Evolutionary conservation across 345 rosid genomes (phyloP).

Genomic region (Gynandropsis gynandra): DNA sequence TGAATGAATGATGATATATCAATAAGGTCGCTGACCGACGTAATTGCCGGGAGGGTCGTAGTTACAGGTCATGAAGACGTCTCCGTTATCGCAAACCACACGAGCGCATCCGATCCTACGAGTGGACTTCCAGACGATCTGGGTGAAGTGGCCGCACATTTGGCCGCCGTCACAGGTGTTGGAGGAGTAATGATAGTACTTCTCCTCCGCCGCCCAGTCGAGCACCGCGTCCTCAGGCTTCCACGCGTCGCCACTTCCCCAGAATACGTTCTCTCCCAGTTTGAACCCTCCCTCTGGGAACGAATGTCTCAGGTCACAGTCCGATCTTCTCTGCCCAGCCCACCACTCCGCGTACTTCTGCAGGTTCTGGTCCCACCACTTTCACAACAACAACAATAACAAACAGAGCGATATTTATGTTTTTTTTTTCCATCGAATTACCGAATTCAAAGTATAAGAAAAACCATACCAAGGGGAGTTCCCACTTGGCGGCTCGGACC

Average conservation of each 20-base stretch:
- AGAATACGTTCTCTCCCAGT: constrained; percentile 73
- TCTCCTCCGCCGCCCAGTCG: constrained; percentile 72
- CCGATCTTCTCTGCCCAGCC: constrained; percentile 59
- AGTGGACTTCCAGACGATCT: constrained; percentile 69
- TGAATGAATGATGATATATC: no score
- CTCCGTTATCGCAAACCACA: constrained; percentile 62
- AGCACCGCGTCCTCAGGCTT: constrained; percentile 54
- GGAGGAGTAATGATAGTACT: constrained; percentile 45
- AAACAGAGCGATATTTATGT: no score
- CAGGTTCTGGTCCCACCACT: constrained; percentile 57
- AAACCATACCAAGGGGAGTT: constrained; percentile 48
- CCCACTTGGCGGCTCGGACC: constrained; percentile 56
- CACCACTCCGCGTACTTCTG: constrained; percentile 68
- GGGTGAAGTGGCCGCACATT: constrained; percentile 86
- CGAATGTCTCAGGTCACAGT: constrained; percentile 62
- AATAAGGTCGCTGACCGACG: constrained; percentile 69
- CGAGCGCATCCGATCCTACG: constrained; percentile 70
- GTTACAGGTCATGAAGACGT: constrained; percentile 87
- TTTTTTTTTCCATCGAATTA: no score
- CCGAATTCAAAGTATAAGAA: no score
- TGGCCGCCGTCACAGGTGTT: constrained; percentile 54
- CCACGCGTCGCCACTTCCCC: constrained; percentile 75
- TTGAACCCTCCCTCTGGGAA: constrained; percentile 48
- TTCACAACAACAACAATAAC: no score
- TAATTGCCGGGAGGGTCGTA: constrained; percentile 84